Percentiles rank a stretch among this genome's conserved stretches.
phyloP scores from a whole-genome alignment of 768 basidiomycete genomes.

The Gyrodon lividus region DNA sequence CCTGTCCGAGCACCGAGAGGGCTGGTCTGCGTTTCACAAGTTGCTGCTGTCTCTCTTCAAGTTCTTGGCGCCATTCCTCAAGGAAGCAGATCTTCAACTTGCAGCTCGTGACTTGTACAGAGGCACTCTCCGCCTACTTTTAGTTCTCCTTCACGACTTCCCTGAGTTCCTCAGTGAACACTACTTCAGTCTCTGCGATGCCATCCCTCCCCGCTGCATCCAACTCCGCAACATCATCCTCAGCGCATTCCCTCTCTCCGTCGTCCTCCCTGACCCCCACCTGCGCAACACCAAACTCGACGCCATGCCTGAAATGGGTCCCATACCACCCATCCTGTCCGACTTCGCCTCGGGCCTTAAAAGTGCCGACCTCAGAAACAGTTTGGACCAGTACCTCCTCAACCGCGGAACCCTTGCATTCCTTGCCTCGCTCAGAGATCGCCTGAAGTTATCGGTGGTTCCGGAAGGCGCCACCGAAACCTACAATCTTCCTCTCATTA shows the following conservation, averaged over 20 bases:
- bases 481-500: conserved; percentile 89
- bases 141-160: conserved; percentile 97
- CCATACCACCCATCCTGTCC: conserved; percentile 85
- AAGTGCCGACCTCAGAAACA: conserved; percentile 71
- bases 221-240: conserved; percentile 97
- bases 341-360: conserved; percentile 87
- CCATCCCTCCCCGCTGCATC: conserved; percentile 88
- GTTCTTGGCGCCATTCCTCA: conserved; percentile 90
- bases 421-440: conserved; percentile 76
- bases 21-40: conserved; percentile 96
- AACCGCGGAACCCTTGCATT: conserved; percentile 70
- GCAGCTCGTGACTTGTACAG: conserved; percentile 87
- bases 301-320: conserved; percentile 84
- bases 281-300: conserved; percentile 74
- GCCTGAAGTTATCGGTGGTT: conserved; percentile 53
- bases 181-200: conserved; percentile 94
- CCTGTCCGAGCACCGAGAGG: conserved; percentile 86
- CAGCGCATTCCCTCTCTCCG: conserved; percentile 85
- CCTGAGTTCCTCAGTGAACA: conserved; percentile 97
- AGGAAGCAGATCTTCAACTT: conserved; percentile 72
- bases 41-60: conserved; percentile 91
- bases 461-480: conserved; percentile 50
- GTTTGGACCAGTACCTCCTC: conserved; percentile 85
- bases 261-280: conserved; percentile 84
- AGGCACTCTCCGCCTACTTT: conserved; percentile 83